Evolutionary conservation across 73 alveolate genomes (phyloP).

Genomic region (Urostyla sp.): DNA sequence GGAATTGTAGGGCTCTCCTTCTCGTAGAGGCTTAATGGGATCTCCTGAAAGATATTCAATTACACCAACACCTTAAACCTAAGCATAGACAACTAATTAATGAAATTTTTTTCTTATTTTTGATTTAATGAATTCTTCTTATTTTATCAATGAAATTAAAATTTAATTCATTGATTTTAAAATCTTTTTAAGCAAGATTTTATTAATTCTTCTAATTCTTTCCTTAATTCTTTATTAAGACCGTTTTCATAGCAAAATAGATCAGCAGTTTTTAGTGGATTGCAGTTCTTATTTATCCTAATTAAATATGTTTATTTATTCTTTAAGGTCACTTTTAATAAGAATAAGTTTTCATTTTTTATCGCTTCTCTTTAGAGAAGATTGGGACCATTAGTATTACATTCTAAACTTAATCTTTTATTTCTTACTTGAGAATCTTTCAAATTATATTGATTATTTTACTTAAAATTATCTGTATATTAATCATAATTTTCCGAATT

Average conservation of each 20-base stretch:
- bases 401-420: not conserved
- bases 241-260: slow-evolving; percentile 39
- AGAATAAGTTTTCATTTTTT: slow-evolving; percentile 19
- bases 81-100: not conserved
- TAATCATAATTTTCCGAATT: not conserved
- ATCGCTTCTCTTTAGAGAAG: slow-evolving; percentile 8
- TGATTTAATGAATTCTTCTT: not conserved
- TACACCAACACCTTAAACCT: not conserved
- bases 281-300: not conserved
- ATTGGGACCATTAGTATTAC: not conserved
- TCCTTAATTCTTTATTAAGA: not conserved
- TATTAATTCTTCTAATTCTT: slow-evolving; percentile 17
- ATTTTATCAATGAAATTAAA: not conserved
- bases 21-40: not conserved
- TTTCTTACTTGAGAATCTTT: not conserved
- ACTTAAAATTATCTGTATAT: not conserved
- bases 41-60: not conserved
- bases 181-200: not conserved
- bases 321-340: slow-evolving; percentile 22
- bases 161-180: not conserved
- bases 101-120: not conserved
- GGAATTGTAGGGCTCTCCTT: too few relatives aligned
- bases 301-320: slow-evolving; percentile 17
- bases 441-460: not conserved
- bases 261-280: slow-evolving; percentile 23